Percentiles rank a stretch among this genome's conserved stretches.
Evolutionary conservation across 176 grass and related monocot genomes (phyloP).

Genomic region (Urochloa ruziziensis): DNA sequence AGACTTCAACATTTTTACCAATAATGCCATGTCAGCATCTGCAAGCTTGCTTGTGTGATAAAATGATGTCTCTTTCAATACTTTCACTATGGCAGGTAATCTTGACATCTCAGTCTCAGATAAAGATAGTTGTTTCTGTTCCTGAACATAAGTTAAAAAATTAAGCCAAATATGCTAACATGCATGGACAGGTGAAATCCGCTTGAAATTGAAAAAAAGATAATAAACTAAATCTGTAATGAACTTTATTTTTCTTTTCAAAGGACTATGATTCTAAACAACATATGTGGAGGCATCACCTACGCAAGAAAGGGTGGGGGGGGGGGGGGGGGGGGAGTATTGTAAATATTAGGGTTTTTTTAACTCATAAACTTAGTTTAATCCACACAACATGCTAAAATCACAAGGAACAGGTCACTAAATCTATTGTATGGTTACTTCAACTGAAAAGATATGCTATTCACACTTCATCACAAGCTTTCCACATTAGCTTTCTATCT

Average conservation of each 20-base stretch:
- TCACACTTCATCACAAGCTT: conserved; percentile 7
- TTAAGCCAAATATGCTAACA: conserved; percentile 3
- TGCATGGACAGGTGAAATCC: neutral
- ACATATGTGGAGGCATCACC: neutral
- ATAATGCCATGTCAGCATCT: conserved; percentile 69
- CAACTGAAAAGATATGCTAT: neutral
- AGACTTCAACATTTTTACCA: conserved; percentile 75
- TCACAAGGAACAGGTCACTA: neutral
- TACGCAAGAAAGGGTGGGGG: too few species aligned
- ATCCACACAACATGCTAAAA: neutral
- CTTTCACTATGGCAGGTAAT: conserved; percentile 75
- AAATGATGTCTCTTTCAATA: conserved; percentile 88
- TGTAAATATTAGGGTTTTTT: neutral
- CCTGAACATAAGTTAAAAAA: conserved; percentile 46
- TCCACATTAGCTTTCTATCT: neutral
- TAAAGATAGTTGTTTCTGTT: conserved; percentile 62
- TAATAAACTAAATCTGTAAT: neutral
- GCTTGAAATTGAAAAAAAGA: neutral
- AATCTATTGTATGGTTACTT: neutral
- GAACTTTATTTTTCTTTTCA: neutral
- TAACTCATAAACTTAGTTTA: neutral
- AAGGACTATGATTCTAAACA: conserved; percentile 16
- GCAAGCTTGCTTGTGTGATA: conserved; percentile 89
- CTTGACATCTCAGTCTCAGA: conserved; percentile 82
- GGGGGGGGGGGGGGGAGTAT: neutral